Base-by-base conservation (phyloP, 805 yeast genomes). In the Metschnikowia continentalis region DNA sequence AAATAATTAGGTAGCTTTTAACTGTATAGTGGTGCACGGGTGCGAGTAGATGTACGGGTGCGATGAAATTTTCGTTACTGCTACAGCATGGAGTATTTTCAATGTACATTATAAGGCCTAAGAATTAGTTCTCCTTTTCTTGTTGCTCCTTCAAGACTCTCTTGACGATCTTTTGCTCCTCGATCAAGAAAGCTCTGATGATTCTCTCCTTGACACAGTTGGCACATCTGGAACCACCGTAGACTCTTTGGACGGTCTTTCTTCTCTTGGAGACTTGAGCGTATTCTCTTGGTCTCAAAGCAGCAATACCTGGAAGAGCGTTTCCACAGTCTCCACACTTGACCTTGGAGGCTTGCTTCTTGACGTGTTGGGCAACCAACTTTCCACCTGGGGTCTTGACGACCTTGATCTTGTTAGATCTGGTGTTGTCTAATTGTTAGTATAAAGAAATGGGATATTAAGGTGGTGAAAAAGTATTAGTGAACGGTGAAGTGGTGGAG, bases 351-450 rank as follows among this genome's bases (percentile, higher is more conserved):
- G 90, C 96, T 66, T 72, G 72, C 85, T 90, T 90, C 87, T 89
- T 89, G 73, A 90, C 82, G 83, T 94, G 99, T 79, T 91, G 97
- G 74, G 96, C 96, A 75, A 90, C 86, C 79, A 94, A 86, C 79
- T 86, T 87, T 76, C 98, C 98, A 85, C 99, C 99, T 79, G 99
- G 99, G 80, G 99, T 94, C 89, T 92, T 94, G 71, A 92, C 96
- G 79, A 92, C 96, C 91, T 88, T 92, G 84, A 94, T 92, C 84
- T 88, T 89, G 96, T 94, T 94, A 69, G 99, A 94, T 80, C 86
- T 87, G 86, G 99, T 91, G 96, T 94, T 94, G 96, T 90, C 95
- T 88, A 68, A 57, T 58, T 61, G 74, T 69, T 70, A 70, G 75
- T 70, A 70, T 54, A 23, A n/a, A 14, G 19, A 13, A 13, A n/a